Evolutionary conservation across 140 eudicot species (phyloP), one percentile per base, ranked within the genome.

Genomic region (Ambrosia hybrid): DNA sequence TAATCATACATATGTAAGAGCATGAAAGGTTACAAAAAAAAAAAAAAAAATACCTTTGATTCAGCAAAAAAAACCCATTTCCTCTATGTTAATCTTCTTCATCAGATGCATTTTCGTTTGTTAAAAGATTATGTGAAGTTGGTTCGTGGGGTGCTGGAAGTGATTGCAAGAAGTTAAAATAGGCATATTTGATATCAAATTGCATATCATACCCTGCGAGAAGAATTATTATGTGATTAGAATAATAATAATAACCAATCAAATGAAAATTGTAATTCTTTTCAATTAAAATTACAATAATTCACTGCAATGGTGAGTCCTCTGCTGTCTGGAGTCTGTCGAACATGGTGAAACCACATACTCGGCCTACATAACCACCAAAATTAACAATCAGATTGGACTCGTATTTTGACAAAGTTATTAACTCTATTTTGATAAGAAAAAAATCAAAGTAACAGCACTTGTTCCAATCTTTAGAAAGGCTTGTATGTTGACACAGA

Each of bases 321-420:
- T 55, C 86, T 63, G 49, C 56, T 79, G 57, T 86, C 91, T 38
- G 96, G 90, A 78, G 82, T 83, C 80, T 94, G 99, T 71, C 88
- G 82, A 62, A 94, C 99, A 75, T 94, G 93, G 83, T 94, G 99
- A 81, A 90, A 94, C 99, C 99, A 94, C 99, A 94, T 88, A 79
- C 99, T 94, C 3, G 99, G 99, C 96, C 99, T 94, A 82, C 88
- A 85, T 11, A 70, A 77, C 56, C 45, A 59, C 46, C 82, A 62
- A 64, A 65, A 30, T 62, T 66, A 62, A 63, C 21, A 30, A 30
- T 70, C 34, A 62, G 13, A 61, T 0, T 26, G 1, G 17, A n/a
- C 76, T 17, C 5, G 2, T 21, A 7, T 63, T 37, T 63, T 38
- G 13, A 57, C 2, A 37, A 6, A 14, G 2, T 59, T 26, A 57